Percentiles rank a stretch among this genome's conserved stretches.
Conservation (phyloP, 345 rosid genomes). For the Aethionema arabicum region DNA sequence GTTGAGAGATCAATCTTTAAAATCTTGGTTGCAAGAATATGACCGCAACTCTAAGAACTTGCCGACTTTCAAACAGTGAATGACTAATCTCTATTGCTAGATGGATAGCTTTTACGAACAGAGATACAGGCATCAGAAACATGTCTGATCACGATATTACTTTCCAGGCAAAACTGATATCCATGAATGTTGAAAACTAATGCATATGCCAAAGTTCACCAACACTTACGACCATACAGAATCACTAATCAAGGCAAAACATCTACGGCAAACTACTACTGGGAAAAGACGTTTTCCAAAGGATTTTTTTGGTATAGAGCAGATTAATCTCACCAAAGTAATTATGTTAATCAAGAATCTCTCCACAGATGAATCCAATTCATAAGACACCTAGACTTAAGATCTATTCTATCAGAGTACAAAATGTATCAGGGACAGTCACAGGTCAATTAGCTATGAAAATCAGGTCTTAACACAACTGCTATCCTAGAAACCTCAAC, state of each 20-base stretch:
- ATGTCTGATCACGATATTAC: background rate
- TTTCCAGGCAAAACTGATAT: background rate
- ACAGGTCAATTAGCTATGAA: background rate
- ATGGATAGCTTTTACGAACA: background rate
- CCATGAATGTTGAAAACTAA: background rate
- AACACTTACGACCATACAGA: background rate
- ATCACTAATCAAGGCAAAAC: background rate
- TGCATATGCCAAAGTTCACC: background rate
- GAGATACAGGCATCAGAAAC: background rate
- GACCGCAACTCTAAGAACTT: background rate
- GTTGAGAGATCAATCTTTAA: background rate
- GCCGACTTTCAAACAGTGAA: background rate
- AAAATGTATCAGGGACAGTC: background rate
- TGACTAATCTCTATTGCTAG: background rate
- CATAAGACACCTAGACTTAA: background rate
- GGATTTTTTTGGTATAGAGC: background rate
- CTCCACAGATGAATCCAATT: constrained; percentile 10
- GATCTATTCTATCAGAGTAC: background rate
- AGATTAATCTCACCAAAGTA: background rate
- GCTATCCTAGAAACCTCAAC: background rate
- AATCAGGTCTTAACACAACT: background rate
- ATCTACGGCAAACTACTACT: background rate
- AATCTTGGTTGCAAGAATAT: background rate
- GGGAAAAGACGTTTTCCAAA: background rate
- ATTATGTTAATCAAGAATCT: background rate